A percentile compares a stretch with the other conserved stretches of the same genome.
Evolutionary conservation across 768 basidiomycete species (phyloP).

Genomic region (Dacryopinax spathularia): DNA sequence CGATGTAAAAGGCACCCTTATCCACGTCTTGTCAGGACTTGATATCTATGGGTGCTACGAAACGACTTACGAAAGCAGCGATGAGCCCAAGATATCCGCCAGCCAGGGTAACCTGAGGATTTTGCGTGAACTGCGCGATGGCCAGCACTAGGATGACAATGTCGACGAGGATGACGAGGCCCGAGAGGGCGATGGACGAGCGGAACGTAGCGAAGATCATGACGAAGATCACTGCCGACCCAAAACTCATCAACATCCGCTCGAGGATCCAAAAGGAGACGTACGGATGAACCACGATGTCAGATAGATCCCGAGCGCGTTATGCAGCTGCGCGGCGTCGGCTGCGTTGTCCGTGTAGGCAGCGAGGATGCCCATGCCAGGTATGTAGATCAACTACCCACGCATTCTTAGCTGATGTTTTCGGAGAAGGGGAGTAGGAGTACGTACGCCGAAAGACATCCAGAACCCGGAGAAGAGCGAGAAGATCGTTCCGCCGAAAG

Average conservation of each 20-base stretch:
- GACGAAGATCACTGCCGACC: conserved; percentile 1
- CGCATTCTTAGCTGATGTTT: background rate
- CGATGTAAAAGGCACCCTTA: background rate
- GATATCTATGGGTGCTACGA: background rate
- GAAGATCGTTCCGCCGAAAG: conserved; percentile 21
- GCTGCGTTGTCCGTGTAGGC: conserved; percentile 32
- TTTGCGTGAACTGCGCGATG: background rate
- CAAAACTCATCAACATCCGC: too few relatives aligned
- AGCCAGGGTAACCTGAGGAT: background rate
- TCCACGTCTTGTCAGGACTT: too few relatives aligned
- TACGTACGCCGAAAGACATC: conserved; percentile 11
- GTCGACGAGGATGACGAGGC: background rate
- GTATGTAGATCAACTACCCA: conserved; percentile 39
- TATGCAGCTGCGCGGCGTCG: conserved; percentile 27
- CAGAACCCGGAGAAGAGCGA: conserved; percentile 15
- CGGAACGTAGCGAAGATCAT: background rate
- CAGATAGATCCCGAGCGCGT: conserved; percentile 51
- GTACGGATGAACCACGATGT: background rate
- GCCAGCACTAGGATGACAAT: background rate
- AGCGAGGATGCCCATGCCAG: conserved; percentile 44
- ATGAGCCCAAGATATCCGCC: background rate
- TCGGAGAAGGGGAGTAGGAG: background rate
- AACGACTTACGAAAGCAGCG: background rate
- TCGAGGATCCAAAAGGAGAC: too few relatives aligned
- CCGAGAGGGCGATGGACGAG: background rate